phyloP scores from a whole-genome alignment of 2,329 filamentous ascomycete genomes.

The Colletotrichum incanum region DNA sequence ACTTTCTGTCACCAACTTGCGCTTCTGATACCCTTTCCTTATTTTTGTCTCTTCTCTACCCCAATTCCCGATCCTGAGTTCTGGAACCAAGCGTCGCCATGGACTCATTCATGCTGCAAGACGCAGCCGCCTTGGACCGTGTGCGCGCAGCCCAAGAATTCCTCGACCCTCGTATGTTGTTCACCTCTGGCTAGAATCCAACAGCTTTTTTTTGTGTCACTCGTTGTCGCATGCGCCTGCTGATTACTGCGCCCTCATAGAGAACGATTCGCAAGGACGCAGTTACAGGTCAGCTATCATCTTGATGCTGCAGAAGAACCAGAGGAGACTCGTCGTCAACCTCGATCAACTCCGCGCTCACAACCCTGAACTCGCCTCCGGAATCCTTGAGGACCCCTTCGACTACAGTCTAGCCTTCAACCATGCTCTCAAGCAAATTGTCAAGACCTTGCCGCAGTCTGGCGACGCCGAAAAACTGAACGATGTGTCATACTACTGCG shows the following conservation, averaged over 20 bases:
- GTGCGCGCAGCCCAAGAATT: conserved; percentile 93
- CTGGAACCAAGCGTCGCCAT: conserved; percentile 60
- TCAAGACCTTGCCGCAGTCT: conserved; percentile 83
- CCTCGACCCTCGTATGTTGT: conserved; percentile 87
- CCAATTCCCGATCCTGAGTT: background rate
- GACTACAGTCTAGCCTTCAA: conserved; percentile 93
- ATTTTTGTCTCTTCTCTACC: background rate
- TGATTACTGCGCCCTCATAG: conserved; percentile 13
- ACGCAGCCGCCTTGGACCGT: conserved; percentile 88
- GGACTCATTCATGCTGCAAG: conserved; percentile 83
- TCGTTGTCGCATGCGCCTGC: conserved; percentile 44
- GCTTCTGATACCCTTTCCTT: conserved; percentile 12
- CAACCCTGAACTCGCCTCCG: conserved; percentile 83
- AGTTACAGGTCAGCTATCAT: conserved; percentile 95
- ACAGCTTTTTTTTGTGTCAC: conserved; percentile 20
- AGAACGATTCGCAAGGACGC: conserved; percentile 68
- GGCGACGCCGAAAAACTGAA: conserved; percentile 82
- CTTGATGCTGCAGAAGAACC: conserved; percentile 78
- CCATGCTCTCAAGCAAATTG: conserved; percentile 88
- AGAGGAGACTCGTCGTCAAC: conserved; percentile 78
- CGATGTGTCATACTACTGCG: conserved; percentile 93
- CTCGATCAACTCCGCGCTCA: conserved; percentile 94
- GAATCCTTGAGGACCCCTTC: conserved; percentile 88
- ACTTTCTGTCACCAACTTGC: background rate
- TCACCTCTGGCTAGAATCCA: background rate